Base-by-base conservation (phyloP, 345 rosid species). In the Clausena lansium region DNA sequence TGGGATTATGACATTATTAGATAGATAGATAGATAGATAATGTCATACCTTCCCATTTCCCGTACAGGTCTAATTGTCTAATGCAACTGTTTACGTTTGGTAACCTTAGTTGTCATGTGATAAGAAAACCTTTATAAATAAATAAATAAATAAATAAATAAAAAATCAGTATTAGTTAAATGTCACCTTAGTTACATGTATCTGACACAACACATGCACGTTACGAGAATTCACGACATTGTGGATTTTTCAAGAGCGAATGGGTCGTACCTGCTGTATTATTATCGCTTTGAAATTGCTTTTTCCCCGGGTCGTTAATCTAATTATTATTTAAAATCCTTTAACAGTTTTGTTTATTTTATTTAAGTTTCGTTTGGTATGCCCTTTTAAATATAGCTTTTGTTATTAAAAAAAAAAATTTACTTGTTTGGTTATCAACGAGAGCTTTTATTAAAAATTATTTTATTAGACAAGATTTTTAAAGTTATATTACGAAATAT, bases 401-500 rank as follows among this genome's bases (percentile, higher is more conserved):
- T 0, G 47, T 0, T 9, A 41, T 9, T 41, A 2, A 2, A 30
- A 30, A 30, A 30, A 30, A 30, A 30, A 30, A 30, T 2, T 10
- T 10, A 41, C 0, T 41, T 41, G 9, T 41, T 41, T 10, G 13
- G 0, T 11, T 10, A 0, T 10, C 0, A 3, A 41, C 2, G 4
- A 9, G 1, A 41, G 0, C 0, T 41, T 41, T 41, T 41, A 41
- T 41, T 10, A 41, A 41, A 41, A 41, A 41, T 33, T 33, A 33
- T 33, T 33, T 33, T 33, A 33, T 2, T 33, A 41, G 2, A 1
- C 0, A 10, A 2, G 1, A 10, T 41, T 41, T 10, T 2, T 10
- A 41, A 30, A 41, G 4, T 41, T 41, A 10, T 3, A 0, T 41
- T 41, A 2, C 4, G 4, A 41, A 41, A 41, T 41, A 41, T 41